Conservation (phyloP, 2,329 filamentous ascomycete species). For the Furcasterigmium sp. region DNA sequence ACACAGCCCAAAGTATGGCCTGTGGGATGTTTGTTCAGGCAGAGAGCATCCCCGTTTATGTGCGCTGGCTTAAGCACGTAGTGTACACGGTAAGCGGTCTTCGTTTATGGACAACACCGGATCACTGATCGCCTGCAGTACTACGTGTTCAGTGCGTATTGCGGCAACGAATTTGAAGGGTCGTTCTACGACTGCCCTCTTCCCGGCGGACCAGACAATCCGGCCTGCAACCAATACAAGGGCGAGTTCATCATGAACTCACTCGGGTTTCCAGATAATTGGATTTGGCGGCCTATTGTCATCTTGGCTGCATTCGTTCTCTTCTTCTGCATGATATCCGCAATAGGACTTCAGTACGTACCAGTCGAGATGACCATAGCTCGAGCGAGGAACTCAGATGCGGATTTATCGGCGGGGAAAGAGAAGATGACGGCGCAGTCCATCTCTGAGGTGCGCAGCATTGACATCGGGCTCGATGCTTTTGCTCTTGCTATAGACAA, state of each 20-base stretch:
- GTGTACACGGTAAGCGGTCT: conserved; percentile 46
- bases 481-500: conserved; percentile 64
- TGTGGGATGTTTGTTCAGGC: conserved; percentile 74
- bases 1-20: conserved; percentile 68
- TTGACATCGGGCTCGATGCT: conserved; percentile 59
- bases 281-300: conserved; percentile 63
- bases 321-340: conserved; percentile 57
- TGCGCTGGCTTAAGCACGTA: conserved; percentile 71
- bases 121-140: conserved; percentile 35
- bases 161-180: conserved; percentile 66
- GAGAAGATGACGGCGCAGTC: conserved; percentile 59
- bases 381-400: conserved; percentile 51
- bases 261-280: conserved; percentile 62
- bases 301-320: conserved; percentile 56
- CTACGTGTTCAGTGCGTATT: conserved; percentile 67
- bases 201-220: conserved; percentile 55
- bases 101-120: conserved; percentile 14
- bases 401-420: conserved; percentile 63
- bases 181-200: conserved; percentile 70
- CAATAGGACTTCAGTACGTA: conserved; percentile 57
- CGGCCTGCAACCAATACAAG: conserved; percentile 62
- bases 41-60: conserved; percentile 68
- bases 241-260: conserved; percentile 65
- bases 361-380: conserved; percentile 67
- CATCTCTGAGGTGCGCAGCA: conserved; percentile 47